These are phyloP conservation scores for Petrea volubilis DNA, from an alignment of 257 asterid species.

Conservation along the genomic window DNA sequence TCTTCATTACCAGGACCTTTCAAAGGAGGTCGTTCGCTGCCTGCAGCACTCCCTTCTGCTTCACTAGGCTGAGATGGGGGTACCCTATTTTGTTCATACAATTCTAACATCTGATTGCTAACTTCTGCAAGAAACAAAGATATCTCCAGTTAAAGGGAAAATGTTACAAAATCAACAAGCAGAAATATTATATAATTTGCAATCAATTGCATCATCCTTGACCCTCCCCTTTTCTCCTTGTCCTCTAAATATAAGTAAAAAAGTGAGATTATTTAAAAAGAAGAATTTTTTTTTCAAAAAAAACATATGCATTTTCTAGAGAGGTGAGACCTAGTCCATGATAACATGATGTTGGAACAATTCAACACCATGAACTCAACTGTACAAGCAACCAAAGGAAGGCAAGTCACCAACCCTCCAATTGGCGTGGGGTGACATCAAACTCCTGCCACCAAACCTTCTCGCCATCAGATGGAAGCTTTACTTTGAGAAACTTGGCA, in stretches of 20 bases:
- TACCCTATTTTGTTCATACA: conserved; percentile 73
- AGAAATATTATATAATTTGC: neutral
- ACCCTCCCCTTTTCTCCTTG: conserved; percentile 19
- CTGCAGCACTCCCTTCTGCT: conserved; percentile 79
- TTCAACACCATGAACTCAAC: conserved; percentile 28
- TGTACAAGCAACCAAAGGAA: conserved; percentile 29
- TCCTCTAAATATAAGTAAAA: neutral
- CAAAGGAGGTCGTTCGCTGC: conserved; percentile 51
- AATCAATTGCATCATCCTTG: conserved; percentile 18
- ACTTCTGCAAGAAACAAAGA: conserved; percentile 70
- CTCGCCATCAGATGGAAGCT: conserved; percentile 80
- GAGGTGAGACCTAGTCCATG: conserved; percentile 19
- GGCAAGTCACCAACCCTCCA: conserved; percentile 72
- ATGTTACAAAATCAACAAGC: neutral
- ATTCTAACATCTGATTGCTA: conserved; percentile 92
- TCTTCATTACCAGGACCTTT: conserved; percentile 58
- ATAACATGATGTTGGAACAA: conserved; percentile 4
- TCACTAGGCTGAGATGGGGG: conserved; percentile 73
- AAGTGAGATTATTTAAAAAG: neutral
- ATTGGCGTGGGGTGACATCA: conserved; percentile 86
- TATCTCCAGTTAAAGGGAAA: neutral
- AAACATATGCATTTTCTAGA: neutral
- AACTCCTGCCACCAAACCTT: conserved; percentile 92
- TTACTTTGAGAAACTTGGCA: conserved; percentile 80
- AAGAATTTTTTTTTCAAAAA: neutral